Conservation (phyloP, 2,329 filamentous ascomycete species). For the Nannizziopsis arthrosporioides region DNA sequence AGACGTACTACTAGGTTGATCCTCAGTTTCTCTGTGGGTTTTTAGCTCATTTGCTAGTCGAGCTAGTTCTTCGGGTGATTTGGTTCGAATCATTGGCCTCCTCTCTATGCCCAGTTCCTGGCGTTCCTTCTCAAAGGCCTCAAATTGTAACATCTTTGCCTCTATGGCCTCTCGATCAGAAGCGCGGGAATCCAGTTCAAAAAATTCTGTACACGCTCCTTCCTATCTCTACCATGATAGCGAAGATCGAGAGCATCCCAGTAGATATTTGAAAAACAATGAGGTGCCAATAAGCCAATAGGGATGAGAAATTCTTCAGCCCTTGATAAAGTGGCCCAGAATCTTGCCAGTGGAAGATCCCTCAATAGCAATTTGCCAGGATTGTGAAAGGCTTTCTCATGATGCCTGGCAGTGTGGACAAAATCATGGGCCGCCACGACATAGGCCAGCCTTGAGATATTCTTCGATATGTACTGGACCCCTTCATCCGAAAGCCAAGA, state of each 20-base stretch:
- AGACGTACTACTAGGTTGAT: background rate
- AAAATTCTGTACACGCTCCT: background rate
- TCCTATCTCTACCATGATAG: constrained; percentile 4
- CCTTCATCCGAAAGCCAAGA: background rate
- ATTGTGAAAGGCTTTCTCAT: background rate
- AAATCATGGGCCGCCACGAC: background rate
- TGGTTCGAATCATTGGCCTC: background rate
- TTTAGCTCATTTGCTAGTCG: background rate
- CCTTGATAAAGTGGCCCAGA: background rate
- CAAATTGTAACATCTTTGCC: constrained; percentile 1
- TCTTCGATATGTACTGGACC: background rate
- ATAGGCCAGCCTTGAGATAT: background rate
- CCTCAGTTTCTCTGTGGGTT: background rate
- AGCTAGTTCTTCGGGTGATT: background rate
- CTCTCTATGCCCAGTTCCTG: constrained; percentile 4
- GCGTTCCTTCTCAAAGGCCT: constrained; percentile 6
- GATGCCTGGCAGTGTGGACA: background rate
- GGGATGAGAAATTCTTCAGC: constrained; percentile 1
- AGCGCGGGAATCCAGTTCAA: background rate
- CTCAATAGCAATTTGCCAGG: background rate
- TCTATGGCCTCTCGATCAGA: background rate
- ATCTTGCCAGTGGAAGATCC: background rate
- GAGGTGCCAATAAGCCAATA: constrained; percentile 3
- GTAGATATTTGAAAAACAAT: constrained; percentile 10
- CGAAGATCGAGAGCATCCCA: constrained; percentile 3